Base-by-base conservation (phyloP, 164 flowering plant genomes). In the Magnolia sinica region DNA sequence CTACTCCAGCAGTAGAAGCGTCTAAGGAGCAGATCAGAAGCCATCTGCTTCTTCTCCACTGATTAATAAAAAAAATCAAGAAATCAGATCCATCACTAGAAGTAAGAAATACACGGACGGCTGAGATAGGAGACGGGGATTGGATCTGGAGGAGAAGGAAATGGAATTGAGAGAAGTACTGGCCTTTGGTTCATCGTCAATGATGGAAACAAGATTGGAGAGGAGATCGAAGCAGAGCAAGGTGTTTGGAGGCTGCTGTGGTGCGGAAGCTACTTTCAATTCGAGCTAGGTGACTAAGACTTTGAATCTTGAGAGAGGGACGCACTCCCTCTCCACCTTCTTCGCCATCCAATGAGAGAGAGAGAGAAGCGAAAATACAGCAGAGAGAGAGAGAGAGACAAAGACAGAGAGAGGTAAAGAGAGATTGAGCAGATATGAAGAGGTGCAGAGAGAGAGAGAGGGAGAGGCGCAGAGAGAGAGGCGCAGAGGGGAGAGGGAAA, bases 221-320 rank as follows among this genome's bases (percentile, higher is more conserved):
- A 96, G 92, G 81, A 96, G 94, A 87, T 96, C 99, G 86, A 96
- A 96, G 84, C 95, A 96, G 76, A 96, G 92, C 13, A 96, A 86
- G 20, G 97, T 83, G 45, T 96, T 98, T 8, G 97, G 99, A 59
- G 92, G 82, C 75, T 96, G 89, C 78, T 92, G 98, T 64, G 88
- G 78, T 8, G 98, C 91, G 70, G 99, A 92, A 58, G 97, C 97
- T 3, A 88, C 99, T 2, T 92, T 88, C 14, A 98, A 96, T 80
- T 96, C 98, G 74, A 96, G 81, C 68, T 96, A 98, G 8, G 99
- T 98, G 51, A 94, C 97, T 71, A 96, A 77, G 2, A 94, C 97
- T n/a, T 97, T 96, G 80, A 96, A 91, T 78, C 93, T 85, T 11
- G 99, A 96, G 72, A 96, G 88, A 16, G 98, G 96, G 22, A 86